Percentiles rank a stretch among this genome's conserved stretches.
Evolutionary conservation across 495 filamentous ascomycete species (phyloP).

Genomic region (Penicillium chermesinum): DNA sequence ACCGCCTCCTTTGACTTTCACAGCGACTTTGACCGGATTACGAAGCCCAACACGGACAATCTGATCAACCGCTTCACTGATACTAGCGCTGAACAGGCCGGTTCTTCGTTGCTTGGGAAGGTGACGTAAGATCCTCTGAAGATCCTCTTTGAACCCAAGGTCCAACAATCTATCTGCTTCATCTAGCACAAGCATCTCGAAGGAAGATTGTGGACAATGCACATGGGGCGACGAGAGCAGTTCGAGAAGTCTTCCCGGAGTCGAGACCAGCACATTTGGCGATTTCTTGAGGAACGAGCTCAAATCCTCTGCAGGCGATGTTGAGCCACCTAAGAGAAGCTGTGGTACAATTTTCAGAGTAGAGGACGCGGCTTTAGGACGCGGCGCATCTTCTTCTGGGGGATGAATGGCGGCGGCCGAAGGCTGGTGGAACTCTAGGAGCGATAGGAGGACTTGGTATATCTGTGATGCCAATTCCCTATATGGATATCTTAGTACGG

Average conservation of each 20-base stretch:
- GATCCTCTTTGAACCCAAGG: slow-evolving; percentile 87
- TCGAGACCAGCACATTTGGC: slow-evolving; percentile 83
- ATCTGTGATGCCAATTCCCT: slow-evolving; percentile 91
- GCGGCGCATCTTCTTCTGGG: slow-evolving; percentile 49
- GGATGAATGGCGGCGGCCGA: slow-evolving; percentile 61
- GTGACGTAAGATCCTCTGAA: slow-evolving; percentile 76
- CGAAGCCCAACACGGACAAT: slow-evolving; percentile 88
- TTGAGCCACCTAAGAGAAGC: slow-evolving; percentile 81
- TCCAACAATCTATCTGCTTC: slow-evolving; percentile 92
- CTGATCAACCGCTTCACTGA: slow-evolving; percentile 86
- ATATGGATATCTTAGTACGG: slow-evolving; percentile 9
- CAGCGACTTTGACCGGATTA: slow-evolving; percentile 88
- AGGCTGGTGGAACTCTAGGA: slow-evolving; percentile 75
- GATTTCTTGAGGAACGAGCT: slow-evolving; percentile 70
- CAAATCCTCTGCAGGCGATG: slow-evolving; percentile 78
- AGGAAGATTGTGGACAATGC: slow-evolving; percentile 79
- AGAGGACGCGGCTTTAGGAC: slow-evolving; percentile 44
- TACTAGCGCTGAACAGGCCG: slow-evolving; percentile 87
- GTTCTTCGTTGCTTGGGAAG: slow-evolving; percentile 92
- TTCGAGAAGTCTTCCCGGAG: slow-evolving; percentile 84
- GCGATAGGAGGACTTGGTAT: slow-evolving; percentile 67
- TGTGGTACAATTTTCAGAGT: slow-evolving; percentile 68
- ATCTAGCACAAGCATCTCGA: slow-evolving; percentile 86
- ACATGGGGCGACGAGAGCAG: slow-evolving; percentile 88
- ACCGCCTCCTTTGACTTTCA: slow-evolving; percentile 78